A percentile compares a stretch with the other conserved stretches of the same genome.
Conservation (phyloP, 2,329 filamentous ascomycete genomes). For the Blumeria graminis region DNA sequence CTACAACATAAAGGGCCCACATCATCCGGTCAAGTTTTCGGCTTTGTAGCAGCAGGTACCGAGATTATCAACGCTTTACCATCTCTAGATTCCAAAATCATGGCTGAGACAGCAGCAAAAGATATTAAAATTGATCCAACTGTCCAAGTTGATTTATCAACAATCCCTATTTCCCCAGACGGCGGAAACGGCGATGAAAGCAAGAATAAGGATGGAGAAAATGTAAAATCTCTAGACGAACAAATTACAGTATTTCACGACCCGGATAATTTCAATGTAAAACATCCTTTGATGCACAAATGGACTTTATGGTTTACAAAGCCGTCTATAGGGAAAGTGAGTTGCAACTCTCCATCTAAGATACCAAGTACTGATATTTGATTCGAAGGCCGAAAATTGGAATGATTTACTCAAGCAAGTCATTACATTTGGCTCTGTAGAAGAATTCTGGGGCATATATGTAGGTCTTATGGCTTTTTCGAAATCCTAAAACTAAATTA, state of each 20-base stretch:
- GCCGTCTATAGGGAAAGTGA: constrained; percentile 80
- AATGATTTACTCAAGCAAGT: constrained; percentile 95
- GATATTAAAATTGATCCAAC: constrained; percentile 9
- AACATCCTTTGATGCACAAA: constrained; percentile 89
- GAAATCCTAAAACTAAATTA: no score
- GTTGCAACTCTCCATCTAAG: not conserved
- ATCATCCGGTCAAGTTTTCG: not conserved
- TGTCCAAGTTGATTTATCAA: constrained; percentile 40
- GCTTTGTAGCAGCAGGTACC: not conserved
- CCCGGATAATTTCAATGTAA: constrained; percentile 97
- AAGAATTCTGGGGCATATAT: constrained; percentile 99
- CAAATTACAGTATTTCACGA: constrained; percentile 91
- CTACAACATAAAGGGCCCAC: not conserved
- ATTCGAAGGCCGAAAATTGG: constrained; percentile 74
- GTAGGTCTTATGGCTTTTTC: constrained; percentile 29
- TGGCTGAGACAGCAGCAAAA: constrained; percentile 8
- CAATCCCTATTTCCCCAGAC: constrained; percentile 40
- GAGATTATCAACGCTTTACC: no score
- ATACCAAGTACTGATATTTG: constrained; percentile 9
- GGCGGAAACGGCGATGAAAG: constrained; percentile 27
- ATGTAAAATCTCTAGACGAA: constrained; percentile 23
- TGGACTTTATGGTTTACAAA: constrained; percentile 99
- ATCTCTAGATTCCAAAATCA: not conserved
- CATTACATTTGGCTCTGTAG: constrained; percentile 93
- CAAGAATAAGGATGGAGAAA: constrained; percentile 21